Conservation (phyloP, 2,329 filamentous ascomycete species). For the Paecilomyces formosus region DNA sequence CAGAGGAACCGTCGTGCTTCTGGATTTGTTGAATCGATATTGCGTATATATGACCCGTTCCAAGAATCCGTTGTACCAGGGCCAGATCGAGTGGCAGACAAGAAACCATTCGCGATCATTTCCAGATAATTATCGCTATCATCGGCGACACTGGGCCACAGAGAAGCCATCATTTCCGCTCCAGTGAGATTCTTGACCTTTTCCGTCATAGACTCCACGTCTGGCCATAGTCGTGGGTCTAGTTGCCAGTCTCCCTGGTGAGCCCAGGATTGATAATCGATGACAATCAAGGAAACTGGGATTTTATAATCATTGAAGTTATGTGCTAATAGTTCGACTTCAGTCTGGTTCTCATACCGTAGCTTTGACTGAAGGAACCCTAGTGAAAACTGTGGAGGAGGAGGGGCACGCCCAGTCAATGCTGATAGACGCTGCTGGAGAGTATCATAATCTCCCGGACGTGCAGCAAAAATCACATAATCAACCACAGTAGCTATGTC, state of each 20-base stretch:
- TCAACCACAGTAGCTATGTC: slow-evolving; percentile 49
- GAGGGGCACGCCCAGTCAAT: slow-evolving; percentile 53
- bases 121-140: slow-evolving; percentile 53
- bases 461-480: slow-evolving; percentile 52
- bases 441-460: slow-evolving; percentile 40
- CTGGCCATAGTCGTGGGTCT: slow-evolving; percentile 57
- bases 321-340: slow-evolving; percentile 56
- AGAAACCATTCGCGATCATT: slow-evolving; percentile 54
- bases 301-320: slow-evolving; percentile 46
- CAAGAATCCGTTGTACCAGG: slow-evolving; percentile 53
- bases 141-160: slow-evolving; percentile 61
- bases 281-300: slow-evolving; percentile 58
- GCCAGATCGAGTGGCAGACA: slow-evolving; percentile 56
- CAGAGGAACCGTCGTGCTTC: slow-evolving; percentile 53
- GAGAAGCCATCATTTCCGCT: slow-evolving; percentile 62
- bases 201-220: slow-evolving; percentile 36
- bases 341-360: slow-evolving; percentile 59
- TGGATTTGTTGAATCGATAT: slow-evolving; percentile 57
- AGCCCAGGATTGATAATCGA: slow-evolving; percentile 63
- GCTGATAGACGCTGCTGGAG: slow-evolving; percentile 50
- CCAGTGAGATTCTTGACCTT: slow-evolving; percentile 51
- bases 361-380: slow-evolving; percentile 65
- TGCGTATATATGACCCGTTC: slow-evolving; percentile 51
- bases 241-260: slow-evolving; percentile 62
- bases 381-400: slow-evolving; percentile 62